Conservation (phyloP, 2,329 filamentous ascomycete genomes). For the Metarhizium guizhouense region DNA sequence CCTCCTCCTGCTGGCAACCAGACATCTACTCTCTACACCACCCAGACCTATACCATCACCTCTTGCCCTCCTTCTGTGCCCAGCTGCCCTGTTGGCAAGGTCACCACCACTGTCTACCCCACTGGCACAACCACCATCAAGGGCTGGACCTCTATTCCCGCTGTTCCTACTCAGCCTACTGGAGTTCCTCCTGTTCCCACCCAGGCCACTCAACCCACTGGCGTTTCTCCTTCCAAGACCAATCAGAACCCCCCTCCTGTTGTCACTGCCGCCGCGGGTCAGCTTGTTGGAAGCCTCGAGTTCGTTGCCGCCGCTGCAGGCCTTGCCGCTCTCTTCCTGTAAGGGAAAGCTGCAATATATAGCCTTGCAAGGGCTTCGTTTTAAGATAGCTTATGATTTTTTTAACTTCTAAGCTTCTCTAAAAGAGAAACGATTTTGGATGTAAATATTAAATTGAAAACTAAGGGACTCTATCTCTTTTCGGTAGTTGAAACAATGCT, state of each 20-base stretch:
- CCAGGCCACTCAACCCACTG: background rate
- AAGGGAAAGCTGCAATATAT: background rate
- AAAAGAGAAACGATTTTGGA: background rate
- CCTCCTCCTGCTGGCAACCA: background rate
- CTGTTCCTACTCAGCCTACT: background rate
- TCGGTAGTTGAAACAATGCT: background rate
- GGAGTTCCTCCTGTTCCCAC: background rate
- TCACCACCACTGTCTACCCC: slow-evolving; percentile 19
- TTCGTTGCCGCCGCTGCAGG: slow-evolving; percentile 21
- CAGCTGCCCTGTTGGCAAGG: slow-evolving; percentile 22
- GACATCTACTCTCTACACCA: slow-evolving; percentile 19
- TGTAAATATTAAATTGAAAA: background rate
- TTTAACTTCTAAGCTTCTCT: background rate
- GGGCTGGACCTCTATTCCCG: background rate
- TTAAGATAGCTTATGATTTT: background rate
- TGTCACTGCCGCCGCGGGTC: slow-evolving; percentile 23
- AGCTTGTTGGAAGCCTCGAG: slow-evolving; percentile 19
- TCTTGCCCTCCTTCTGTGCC: slow-evolving; percentile 19
- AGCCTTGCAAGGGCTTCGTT: background rate
- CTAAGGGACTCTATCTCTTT: background rate
- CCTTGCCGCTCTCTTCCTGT: slow-evolving; percentile 20
- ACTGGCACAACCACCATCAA: slow-evolving; percentile 21
- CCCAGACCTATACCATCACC: slow-evolving; percentile 24
- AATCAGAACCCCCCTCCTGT: slow-evolving; percentile 7
- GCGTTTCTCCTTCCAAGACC: slow-evolving; percentile 1